A percentile compares a stretch with the other conserved stretches of the same genome.
These are phyloP conservation scores for Coccomyxa subellipsoidea DNA, from an alignment of 163 green algal species.

Conservation along the genomic window DNA sequence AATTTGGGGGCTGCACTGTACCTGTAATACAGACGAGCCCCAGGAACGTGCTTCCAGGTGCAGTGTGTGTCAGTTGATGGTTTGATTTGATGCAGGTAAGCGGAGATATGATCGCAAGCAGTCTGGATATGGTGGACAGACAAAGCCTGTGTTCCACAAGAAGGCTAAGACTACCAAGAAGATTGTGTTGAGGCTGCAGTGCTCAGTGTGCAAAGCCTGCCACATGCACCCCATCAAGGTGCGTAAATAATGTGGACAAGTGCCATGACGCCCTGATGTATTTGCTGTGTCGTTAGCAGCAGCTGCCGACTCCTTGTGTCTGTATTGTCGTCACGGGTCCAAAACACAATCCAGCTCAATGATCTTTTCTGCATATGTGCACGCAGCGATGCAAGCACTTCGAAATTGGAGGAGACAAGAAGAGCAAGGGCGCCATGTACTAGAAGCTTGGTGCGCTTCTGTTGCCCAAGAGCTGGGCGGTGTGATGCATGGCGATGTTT, in stretches of 20 bases:
- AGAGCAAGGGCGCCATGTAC: conserved; percentile 79
- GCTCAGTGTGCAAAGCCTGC: conserved; percentile 92
- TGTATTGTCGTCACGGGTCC: no score
- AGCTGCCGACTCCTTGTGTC: no score
- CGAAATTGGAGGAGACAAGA: conserved; percentile 99
- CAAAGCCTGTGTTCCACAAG: conserved; percentile 99
- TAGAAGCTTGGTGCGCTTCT: no score
- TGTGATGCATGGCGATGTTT: no score
- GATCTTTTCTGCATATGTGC: not conserved
- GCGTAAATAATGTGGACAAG: not conserved
- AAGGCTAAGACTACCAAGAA: conserved; percentile 99
- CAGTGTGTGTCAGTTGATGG: not conserved
- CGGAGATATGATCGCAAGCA: conserved; percentile 99
- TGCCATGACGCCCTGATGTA: not conserved
- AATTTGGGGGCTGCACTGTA: no score
- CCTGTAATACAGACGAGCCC: no score
- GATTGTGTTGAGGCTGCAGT: conserved; percentile 98
- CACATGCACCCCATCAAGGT: conserved; percentile 97
- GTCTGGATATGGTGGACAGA: conserved; percentile 97
- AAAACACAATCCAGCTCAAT: not conserved
- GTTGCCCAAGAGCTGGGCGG: no score
- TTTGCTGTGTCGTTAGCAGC: no score
- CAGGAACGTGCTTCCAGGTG: no score
- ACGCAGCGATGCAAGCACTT: conserved; percentile 99
- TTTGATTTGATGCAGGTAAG: conserved; percentile 78